Base-by-base conservation (phyloP, 2,329 filamentous ascomycete species). In the Verticillium klebahnii region DNA sequence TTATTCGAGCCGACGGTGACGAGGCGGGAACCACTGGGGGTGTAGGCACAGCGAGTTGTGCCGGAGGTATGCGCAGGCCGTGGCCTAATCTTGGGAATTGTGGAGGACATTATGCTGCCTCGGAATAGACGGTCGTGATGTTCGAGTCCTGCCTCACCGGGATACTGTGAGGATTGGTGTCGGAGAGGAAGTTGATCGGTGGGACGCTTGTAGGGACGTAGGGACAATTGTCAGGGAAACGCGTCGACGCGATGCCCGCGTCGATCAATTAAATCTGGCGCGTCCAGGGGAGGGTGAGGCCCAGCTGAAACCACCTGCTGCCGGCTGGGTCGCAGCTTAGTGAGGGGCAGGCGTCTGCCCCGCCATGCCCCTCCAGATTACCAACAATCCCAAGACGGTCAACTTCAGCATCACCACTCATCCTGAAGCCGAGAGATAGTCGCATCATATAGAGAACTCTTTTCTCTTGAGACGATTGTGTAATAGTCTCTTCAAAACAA, bases 1-100 rank as follows among this genome's bases (percentile, higher is more conserved):
- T 96, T 96, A 78, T 98, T 97, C 63, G 92, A 90, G 66, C 95
- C 95, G 64, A 93, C 93, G 12, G 95, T 98, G 67, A 98, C 87
- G 62, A 99, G 83, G 69, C 90, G 91, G 68, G 84, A 85, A 65
- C 96, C 95, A 74, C 96, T 89, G 7, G 92, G 91, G 1, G 93
- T 97, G 77, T 98, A 98, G 66, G 90, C 86, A 67, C 96, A 88
- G 69, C 88, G 93, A 2, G 96, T 98, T 62, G 88, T 86, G 66
- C 96, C 96, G 60, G 91, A 89, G 2, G 92, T 93, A 76, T 99
- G 86, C 8, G 85, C 86, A n/a, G 89, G 88, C 64, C 89, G 81
- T 62, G 86, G 85, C 70, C 87, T 82, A 57, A 87, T 80, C 67
- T 85, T 82, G 29, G 74, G 73, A 57, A 73, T 73, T 65, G 75